Conservation (phyloP, 345 rosid genomes). For the Eucalyptus regnans region DNA sequence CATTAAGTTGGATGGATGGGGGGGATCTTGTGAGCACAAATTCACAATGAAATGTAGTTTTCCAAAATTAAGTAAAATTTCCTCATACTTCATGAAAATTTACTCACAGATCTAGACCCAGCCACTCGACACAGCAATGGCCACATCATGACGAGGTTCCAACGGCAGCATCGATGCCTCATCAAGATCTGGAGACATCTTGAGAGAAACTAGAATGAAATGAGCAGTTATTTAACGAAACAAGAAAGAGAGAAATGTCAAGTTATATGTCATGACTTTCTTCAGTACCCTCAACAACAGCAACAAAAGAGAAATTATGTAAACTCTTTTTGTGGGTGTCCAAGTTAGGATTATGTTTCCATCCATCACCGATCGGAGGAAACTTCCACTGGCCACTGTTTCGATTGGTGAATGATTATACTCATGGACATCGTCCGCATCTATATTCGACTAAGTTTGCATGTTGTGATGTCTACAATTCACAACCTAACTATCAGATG, state of each 20-base stretch:
- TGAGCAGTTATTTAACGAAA: background rate
- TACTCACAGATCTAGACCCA: background rate
- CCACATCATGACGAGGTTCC: background rate
- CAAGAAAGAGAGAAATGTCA: background rate
- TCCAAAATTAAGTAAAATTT: background rate
- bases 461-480: background rate
- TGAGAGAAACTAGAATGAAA: background rate
- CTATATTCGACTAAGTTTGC: background rate
- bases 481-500: background rate
- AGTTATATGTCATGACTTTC: background rate
- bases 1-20: background rate
- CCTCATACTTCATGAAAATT: background rate
- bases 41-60: background rate
- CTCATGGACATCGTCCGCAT: background rate
- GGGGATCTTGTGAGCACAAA: background rate
- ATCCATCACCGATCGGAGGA: background rate
- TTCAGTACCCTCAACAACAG: background rate
- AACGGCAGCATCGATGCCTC: background rate
- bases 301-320: background rate
- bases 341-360: background rate
- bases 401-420: background rate
- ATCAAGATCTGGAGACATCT: background rate
- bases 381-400: background rate
- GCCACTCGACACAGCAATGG: background rate
- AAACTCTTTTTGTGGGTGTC: background rate